Evolutionary conservation across 148 eudicot genomes (phyloP).

Genomic region (Arctostaphylos glauca): DNA sequence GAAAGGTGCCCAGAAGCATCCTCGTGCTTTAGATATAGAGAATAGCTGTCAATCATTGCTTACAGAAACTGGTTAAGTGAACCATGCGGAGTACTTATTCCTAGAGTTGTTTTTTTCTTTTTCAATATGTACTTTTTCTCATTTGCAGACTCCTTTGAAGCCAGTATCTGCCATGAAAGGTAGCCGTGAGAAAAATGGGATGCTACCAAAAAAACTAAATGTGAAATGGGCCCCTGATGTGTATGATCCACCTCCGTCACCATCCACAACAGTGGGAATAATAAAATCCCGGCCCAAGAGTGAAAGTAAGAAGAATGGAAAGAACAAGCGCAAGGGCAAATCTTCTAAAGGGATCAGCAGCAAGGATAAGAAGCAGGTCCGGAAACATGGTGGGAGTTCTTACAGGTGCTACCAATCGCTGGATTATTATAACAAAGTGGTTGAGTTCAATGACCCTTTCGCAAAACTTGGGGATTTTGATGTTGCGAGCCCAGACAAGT

Average conservation of each 20-base stretch:
- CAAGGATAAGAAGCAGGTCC: slow-evolving; percentile 71
- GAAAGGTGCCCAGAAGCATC: neutral
- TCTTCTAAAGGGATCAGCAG: slow-evolving; percentile 49
- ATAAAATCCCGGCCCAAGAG: slow-evolving; percentile 42
- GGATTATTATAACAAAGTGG: slow-evolving; percentile 22
- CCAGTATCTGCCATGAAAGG: slow-evolving; percentile 88
- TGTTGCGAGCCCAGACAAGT: slow-evolving; percentile 43
- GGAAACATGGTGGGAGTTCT: slow-evolving; percentile 40
- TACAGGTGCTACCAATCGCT: slow-evolving; percentile 29
- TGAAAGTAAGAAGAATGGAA: slow-evolving; percentile 58
- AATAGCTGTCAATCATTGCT: neutral
- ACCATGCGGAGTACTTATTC: neutral
- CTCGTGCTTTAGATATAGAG: neutral
- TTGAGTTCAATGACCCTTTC: slow-evolving; percentile 26
- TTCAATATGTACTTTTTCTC: neutral
- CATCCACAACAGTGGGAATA: slow-evolving; percentile 49
- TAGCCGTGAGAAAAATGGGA: slow-evolving; percentile 71
- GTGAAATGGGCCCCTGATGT: slow-evolving; percentile 97
- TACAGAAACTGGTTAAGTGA: neutral
- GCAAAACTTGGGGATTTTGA: slow-evolving; percentile 40
- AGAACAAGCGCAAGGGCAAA: slow-evolving; percentile 65
- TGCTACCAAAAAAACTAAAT: slow-evolving; percentile 42
- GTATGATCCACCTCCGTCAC: slow-evolving; percentile 73
- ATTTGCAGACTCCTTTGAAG: slow-evolving; percentile 44
- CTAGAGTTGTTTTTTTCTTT: neutral